Evolutionary conservation across 2,329 filamentous ascomycete species (phyloP), one percentile per base, ranked within the genome.

Genomic region (Cladosporium colombiae): DNA sequence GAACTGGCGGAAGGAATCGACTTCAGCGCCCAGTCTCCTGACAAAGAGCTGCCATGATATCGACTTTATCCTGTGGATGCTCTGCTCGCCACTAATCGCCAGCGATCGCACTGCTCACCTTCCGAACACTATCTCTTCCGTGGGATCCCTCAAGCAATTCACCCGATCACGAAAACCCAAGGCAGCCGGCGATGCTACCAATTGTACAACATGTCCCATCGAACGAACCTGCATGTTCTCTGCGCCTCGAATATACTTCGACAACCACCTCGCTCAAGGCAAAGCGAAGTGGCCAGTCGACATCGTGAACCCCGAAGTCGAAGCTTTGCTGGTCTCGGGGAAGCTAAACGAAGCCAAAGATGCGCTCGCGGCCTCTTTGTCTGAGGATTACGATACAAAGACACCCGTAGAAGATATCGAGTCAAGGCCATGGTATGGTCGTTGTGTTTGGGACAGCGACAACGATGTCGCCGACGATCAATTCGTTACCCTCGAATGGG

Each of bases 11-110:
- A 91, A 91, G 68, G 88, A 92, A 70, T 89, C 87, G 0, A 89
- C 81, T 5, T 89, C 85, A n/a, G 93, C 86, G 27, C 94, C 89
- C 7, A 94, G 91, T 1, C 83, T 99, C 1, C 84, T 99, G 33
- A 97, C 94, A 2, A 99, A 98, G 79, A 96, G 92, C 66, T 98
- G 95, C 72, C 95, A 99, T 74, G 95, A 99, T 72, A 91, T 99
- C 59, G 95, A 99, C 75, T 87, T 98, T 65, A 80, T 98, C 5
- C 82, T 98, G 18, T 99, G 95, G 95, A 81, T 98, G 56, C 84
- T 98, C 13, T 94, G 89, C 74, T 92, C 91, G 0, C 91, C 92
- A 0, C 5, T 33, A 33, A 33, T 27, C 25, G 63, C 55, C 18
- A 52, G 49, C 4, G 73, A 73, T 31, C 68, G 76, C 6, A 77